Conservation (phyloP, 768 basidiomycete species). For the Leccinum barrowsii region DNA sequence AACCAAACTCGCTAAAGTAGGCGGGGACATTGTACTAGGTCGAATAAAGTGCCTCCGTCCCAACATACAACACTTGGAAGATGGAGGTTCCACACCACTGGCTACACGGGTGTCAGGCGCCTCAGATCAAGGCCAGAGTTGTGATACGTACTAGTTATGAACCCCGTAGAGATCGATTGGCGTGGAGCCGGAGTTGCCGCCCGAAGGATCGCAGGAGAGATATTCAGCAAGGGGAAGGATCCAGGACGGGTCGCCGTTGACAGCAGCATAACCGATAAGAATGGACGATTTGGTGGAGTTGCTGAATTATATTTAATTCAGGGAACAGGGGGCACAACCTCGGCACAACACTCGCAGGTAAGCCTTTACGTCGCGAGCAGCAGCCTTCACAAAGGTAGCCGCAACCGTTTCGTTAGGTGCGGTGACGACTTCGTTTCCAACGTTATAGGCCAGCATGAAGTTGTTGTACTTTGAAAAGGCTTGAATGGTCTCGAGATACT, state of each 20-base stretch:
- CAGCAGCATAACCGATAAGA: constrained; percentile 83
- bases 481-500: constrained; percentile 76
- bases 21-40: constrained; percentile 67
- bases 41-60: constrained; percentile 50
- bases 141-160: constrained; percentile 70
- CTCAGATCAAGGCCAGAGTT: not conserved
- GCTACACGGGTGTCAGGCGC: constrained; percentile 37
- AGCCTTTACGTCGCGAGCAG: constrained; percentile 82
- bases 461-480: constrained; percentile 85
- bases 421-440: constrained; percentile 82
- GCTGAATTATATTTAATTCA: constrained; percentile 31
- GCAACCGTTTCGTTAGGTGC: constrained; percentile 52
- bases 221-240: constrained; percentile 69
- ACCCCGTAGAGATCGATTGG: constrained; percentile 85
- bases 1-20: constrained; percentile 90
- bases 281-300: constrained; percentile 58
- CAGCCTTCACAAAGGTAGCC: constrained; percentile 84
- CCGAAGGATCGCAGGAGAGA: constrained; percentile 68
- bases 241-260: constrained; percentile 66
- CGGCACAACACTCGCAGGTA: constrained; percentile 58
- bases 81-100: constrained; percentile 77
- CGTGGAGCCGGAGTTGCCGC: constrained; percentile 48
- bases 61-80: constrained; percentile 54
- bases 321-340: not conserved
- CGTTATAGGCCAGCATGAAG: constrained; percentile 73